Base-by-base conservation (phyloP, 2,329 filamentous ascomycete genomes). In the Penicillium sp. region DNA sequence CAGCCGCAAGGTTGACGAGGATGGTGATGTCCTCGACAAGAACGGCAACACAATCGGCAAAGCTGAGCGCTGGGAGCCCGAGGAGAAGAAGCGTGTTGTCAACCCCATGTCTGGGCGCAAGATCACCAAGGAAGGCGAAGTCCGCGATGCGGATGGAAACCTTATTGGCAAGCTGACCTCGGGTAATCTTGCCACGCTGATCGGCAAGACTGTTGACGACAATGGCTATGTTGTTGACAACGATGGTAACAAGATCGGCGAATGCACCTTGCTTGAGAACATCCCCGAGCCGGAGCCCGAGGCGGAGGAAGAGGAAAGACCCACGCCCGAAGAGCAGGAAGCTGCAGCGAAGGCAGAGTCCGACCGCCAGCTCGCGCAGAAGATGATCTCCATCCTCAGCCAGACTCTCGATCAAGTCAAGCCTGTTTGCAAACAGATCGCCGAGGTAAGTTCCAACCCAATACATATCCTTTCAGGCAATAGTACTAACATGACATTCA, bases 341-440 rank as follows among this genome's bases (percentile, higher is more conserved):
- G 83, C 85, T 67, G 80, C 84, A 3, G 80, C 82, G 39, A 80
- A 87, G 68, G 80, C 83, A 47, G 80, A 82, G 61, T 79, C 87
- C 58, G 90, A 96, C 70, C 81, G 80, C 60, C 85, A 95, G 76
- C 82, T 96, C 37, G 91, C 91, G 1, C 80, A 83, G 58, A 87
- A 89, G 76, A 91, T 96, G 79, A 79, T 82, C 13, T 77, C 75
- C 54, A 87, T 88, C 65, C 84, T 95, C 63, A 82, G 87, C 67
- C 85, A 92, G 71, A 90, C 90, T 15, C 81, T 96, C 7, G 90
- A 96, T 67, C 89, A 87, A 71, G 84, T 96, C 69, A 86, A 89
- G 62, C 91, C 91, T 10, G 86, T 96, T 68, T 89, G 89, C 80
- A 91, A 89, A 76, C 83, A 91, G 78, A 96, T 96, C 72, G 89